Conservation (phyloP, 2,329 filamentous ascomycete species). For the Beauveria sp. region DNA sequence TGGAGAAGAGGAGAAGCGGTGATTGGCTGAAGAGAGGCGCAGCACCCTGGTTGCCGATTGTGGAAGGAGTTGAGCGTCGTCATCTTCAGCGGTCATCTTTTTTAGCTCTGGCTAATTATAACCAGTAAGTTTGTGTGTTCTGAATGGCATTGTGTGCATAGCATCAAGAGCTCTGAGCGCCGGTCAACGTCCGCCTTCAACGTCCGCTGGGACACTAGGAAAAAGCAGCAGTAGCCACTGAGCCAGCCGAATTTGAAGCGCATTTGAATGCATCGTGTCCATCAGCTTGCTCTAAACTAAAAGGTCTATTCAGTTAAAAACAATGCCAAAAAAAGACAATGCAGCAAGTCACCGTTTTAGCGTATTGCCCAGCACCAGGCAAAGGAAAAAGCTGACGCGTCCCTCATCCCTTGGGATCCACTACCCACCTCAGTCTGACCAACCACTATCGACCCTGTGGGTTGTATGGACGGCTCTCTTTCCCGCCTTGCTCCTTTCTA, state of each 20-base stretch:
- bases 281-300: no score
- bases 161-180: no score
- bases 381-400: constrained; percentile 21
- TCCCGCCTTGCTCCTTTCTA: neutral
- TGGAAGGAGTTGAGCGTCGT: constrained; percentile 8
- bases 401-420: constrained; percentile 17
- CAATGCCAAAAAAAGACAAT: neutral
- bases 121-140: no score
- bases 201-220: no score
- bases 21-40: constrained; percentile 4
- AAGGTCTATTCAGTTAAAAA: no score
- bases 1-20: neutral
- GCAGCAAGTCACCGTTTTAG: no score
- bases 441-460: constrained; percentile 4
- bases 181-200: no score
- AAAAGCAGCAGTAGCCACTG: no score
- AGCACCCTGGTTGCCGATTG: constrained; percentile 1
- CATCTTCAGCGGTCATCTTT: neutral
- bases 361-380: no score
- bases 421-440: constrained; percentile 4
- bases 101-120: neutral
- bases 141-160: no score
- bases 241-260: no score
- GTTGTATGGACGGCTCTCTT: constrained; percentile 1
- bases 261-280: no score